Conservation (phyloP, 495 filamentous ascomycete genomes). For the Tuber aestivum region DNA sequence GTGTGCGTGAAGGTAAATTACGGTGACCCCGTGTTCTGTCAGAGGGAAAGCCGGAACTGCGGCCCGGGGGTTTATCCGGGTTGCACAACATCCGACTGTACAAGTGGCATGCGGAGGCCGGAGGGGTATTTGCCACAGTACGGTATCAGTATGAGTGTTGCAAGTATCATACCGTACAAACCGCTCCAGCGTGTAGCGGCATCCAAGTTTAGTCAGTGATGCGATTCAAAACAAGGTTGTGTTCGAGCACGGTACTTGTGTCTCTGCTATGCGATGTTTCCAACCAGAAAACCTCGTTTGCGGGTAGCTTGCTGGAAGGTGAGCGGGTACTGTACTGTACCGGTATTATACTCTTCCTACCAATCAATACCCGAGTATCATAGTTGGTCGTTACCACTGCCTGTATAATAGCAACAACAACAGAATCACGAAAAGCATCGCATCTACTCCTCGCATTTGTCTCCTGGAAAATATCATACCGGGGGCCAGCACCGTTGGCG, state of each 20-base stretch:
- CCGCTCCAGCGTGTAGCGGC: not conserved
- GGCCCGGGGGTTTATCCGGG: not conserved
- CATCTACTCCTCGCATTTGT: not conserved
- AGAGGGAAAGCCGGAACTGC: not conserved
- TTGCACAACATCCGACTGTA: not conserved
- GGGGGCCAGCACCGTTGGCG: not conserved
- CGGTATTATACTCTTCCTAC: not conserved
- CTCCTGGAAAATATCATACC: not conserved
- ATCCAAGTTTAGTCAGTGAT: not conserved
- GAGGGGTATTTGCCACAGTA: too few species aligned
- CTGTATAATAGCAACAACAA: not conserved
- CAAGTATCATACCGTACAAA: not conserved
- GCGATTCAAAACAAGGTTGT: not conserved
- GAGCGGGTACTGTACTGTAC: too few species aligned
- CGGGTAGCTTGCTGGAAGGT: too few species aligned
- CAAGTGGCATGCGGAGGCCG: not conserved
- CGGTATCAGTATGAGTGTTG: too few species aligned
- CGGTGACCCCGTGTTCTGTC: not conserved
- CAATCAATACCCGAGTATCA: too few species aligned
- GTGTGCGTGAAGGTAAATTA: not conserved
- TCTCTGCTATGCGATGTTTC: not conserved
- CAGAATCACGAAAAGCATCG: not conserved
- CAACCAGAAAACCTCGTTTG: not conserved
- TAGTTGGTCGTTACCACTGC: not conserved
- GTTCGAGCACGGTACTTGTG: not conserved